phyloP scores from a whole-genome alignment of 495 filamentous ascomycete species.

The Podospora appendiculata region DNA sequence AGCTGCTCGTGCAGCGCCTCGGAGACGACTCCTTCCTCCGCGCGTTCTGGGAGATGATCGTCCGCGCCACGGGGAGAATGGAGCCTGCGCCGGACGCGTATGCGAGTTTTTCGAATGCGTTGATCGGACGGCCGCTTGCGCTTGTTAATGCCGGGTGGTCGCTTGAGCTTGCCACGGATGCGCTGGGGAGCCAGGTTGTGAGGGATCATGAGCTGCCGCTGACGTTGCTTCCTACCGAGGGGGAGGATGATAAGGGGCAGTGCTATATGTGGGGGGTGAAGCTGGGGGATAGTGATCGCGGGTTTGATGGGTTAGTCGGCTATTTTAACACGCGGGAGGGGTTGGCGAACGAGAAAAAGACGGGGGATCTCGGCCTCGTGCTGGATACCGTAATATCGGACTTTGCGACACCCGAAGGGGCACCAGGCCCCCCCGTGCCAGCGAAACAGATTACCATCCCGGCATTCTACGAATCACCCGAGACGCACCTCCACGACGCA shows the following conservation, averaged over 20 bases:
- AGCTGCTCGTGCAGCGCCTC: too few species aligned
- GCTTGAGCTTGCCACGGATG: conserved; percentile 31
- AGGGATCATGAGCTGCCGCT: not conserved
- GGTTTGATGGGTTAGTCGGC: not conserved
- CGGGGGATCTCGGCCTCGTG: too few species aligned
- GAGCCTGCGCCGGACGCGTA: conserved; percentile 28
- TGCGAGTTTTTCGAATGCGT: conserved; percentile 22
- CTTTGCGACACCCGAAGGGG: too few species aligned
- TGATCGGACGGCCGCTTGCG: conserved; percentile 43
- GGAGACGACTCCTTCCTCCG: conserved; percentile 27
- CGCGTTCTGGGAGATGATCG: conserved; percentile 32
- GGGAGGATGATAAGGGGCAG: not conserved
- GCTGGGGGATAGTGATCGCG: conserved; percentile 26
- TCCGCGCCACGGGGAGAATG: conserved; percentile 6
- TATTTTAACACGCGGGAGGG: not conserved
- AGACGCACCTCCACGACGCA: too few species aligned
- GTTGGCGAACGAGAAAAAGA: too few species aligned
- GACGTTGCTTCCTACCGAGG: not conserved
- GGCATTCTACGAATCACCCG: too few species aligned
- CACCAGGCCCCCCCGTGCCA: too few species aligned
- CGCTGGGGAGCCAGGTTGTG: conserved; percentile 4
- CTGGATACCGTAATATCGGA: too few species aligned
- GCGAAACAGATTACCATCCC: too few species aligned
- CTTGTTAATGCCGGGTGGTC: conserved; percentile 38
- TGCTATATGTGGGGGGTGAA: conserved; percentile 24